Base-by-base conservation (phyloP, 2,329 filamentous ascomycete genomes). In the Phaeosphaeria sp. region DNA sequence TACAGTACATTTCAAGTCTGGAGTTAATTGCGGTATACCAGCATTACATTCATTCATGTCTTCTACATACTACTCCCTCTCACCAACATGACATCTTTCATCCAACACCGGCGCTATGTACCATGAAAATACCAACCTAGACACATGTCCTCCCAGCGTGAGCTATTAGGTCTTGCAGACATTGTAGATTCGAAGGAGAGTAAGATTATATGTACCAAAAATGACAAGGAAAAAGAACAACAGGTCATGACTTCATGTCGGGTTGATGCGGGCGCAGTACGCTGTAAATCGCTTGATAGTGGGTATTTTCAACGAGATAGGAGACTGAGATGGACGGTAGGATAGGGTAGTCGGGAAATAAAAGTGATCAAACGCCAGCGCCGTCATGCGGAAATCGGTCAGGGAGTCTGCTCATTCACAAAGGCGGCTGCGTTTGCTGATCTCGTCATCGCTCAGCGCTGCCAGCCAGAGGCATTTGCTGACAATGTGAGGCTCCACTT, bases 381-480 rank as follows among this genome's bases (percentile, higher is more conserved):
- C 48, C 33, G 46, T 36, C 6, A 7, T 7, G 6, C 30, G 56
- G 49, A 52, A 50, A 58, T 46, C 17, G 48, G 46, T 46, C 22
- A 36, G 48, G 56, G 30, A 42, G 54, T 63, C 44, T 47, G 21
- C 49, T 70, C 60, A 75, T 66, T 76, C 71, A 60, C 63, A 68
- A 47, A 67, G 66, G 48, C 70, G 71, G 50, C 71, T 74, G 52
- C 68, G 68, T 58, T 64, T 66, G 11, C 69, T 62, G 68, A 95
- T 92, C 69, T 93, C 90, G n/a, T 88, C 86, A 64, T 94, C 91
- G 54, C 80, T 85, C 54, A 95, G 75, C 10, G 91, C 90, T 47
- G 90, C 89, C 79, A 95, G 88, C 91, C 92, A 95, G n/a, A 95
- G 82, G 73, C 91, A 95, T 62, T 90, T 84, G 77, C 92, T 90